These are phyloP conservation scores for Candida alai DNA, from an alignment of 805 yeast genomes.

Conservation along the genomic window DNA sequence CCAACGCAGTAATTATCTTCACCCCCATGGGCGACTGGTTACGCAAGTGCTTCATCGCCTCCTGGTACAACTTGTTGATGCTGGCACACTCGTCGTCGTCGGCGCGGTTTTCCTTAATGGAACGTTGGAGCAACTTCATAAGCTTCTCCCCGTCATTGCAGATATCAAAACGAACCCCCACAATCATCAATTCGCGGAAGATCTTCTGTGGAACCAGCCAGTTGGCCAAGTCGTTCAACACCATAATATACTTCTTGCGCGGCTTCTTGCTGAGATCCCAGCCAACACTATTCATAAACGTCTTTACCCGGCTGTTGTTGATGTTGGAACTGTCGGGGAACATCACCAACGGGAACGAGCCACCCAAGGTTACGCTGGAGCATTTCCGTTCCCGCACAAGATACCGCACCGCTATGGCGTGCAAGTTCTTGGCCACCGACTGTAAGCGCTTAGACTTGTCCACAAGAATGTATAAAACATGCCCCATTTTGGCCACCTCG, in stretches of 20 bases:
- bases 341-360: constrained; percentile 45
- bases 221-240: constrained; percentile 35
- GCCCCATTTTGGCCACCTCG: constrained; percentile 27
- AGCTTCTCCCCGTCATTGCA: constrained; percentile 42
- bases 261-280: constrained; percentile 28
- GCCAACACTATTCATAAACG: constrained; percentile 38
- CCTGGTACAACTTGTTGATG: constrained; percentile 27
- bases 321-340: constrained; percentile 23
- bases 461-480: constrained; percentile 45
- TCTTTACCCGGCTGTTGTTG: constrained; percentile 20
- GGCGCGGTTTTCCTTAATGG: constrained; percentile 10
- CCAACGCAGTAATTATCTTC: constrained; percentile 49
- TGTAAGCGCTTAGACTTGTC: constrained; percentile 52
- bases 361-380: constrained; percentile 37
- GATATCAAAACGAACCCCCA: constrained; percentile 56
- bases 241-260: constrained; percentile 31
- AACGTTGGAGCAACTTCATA: constrained; percentile 33
- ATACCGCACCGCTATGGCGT: constrained; percentile 49
- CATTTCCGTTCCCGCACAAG: constrained; percentile 42
- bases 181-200: constrained; percentile 51
- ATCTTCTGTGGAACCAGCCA: constrained; percentile 56
- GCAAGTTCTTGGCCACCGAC: constrained; percentile 52
- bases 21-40: constrained; percentile 30
- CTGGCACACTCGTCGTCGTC: constrained; percentile 5
- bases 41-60: constrained; percentile 29